A percentile compares a stretch with the other conserved stretches of the same genome.
phyloP scores from a whole-genome alignment of 192 early-diverging fungal species.

The Coemansia sp. region DNA sequence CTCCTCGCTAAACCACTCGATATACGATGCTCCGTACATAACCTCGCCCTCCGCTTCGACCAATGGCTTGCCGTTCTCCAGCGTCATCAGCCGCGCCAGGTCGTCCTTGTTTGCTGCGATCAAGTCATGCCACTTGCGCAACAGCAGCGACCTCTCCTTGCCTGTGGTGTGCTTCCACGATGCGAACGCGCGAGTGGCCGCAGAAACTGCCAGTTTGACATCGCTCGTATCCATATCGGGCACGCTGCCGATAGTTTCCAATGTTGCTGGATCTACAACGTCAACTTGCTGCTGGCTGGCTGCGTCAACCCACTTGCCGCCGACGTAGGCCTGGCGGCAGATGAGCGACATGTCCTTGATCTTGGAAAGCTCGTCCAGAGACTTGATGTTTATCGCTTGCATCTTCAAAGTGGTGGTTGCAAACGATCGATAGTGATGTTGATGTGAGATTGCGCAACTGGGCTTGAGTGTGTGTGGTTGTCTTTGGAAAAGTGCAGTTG shows the following conservation, averaged over 20 bases:
- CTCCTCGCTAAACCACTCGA: conserved; percentile 88
- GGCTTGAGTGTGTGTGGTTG: background rate
- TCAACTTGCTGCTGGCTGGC: conserved; percentile 50
- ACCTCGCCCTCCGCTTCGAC: conserved; percentile 62
- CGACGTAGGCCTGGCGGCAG: conserved; percentile 56
- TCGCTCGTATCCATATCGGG: conserved; percentile 68
- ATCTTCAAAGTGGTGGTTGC: conserved; percentile 3
- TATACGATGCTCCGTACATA: conserved; percentile 63
- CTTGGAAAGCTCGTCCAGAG: conserved; percentile 47
- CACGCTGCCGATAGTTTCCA: conserved; percentile 60
- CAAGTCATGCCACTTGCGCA: conserved; percentile 67
- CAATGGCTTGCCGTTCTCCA: conserved; percentile 79
- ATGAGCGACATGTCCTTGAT: conserved; percentile 63
- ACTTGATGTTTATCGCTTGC: conserved; percentile 12
- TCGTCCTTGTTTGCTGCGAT: conserved; percentile 70
- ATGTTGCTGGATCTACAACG: conserved; percentile 66
- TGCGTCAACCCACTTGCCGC: conserved; percentile 59
- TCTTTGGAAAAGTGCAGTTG: background rate
- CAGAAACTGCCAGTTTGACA: conserved; percentile 57
- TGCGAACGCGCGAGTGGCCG: conserved; percentile 59
- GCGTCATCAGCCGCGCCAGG: conserved; percentile 76
- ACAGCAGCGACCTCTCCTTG: conserved; percentile 59
- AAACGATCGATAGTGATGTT: background rate
- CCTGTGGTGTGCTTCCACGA: conserved; percentile 65
- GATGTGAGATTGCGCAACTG: background rate